These are phyloP conservation scores for Wilcoxina mikolae DNA, from an alignment of 495 filamentous ascomycete genomes.

Conservation along the genomic window DNA sequence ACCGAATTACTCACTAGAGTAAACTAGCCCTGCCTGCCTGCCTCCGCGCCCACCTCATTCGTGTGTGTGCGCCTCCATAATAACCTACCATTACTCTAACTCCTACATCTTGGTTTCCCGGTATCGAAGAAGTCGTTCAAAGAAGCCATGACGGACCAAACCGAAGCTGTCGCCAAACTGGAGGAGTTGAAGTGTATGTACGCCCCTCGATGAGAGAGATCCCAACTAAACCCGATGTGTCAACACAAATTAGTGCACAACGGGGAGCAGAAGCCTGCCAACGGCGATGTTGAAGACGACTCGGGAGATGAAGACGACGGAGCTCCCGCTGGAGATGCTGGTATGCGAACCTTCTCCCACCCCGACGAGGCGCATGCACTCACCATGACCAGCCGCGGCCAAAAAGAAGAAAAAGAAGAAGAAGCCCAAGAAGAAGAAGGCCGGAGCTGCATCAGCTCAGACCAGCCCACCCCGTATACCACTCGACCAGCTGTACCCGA, in stretches of 20 bases:
- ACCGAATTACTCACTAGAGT: too few relatives aligned
- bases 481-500: constrained; percentile 61
- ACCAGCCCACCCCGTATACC: constrained; percentile 62
- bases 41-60: too few relatives aligned
- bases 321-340: constrained; percentile 32
- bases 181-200: constrained; percentile 8
- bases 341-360: constrained; percentile 29
- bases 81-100: too few relatives aligned
- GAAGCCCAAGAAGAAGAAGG: constrained; percentile 67
- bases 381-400: constrained; percentile 1
- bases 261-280: not conserved
- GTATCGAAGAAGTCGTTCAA: too few relatives aligned
- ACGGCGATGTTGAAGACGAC: not conserved
- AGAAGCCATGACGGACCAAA: constrained; percentile 14
- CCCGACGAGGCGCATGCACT: not conserved
- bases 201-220: not conserved
- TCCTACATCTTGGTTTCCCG: too few relatives aligned
- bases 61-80: too few relatives aligned
- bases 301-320: constrained; percentile 33
- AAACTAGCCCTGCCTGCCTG: too few relatives aligned
- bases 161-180: constrained; percentile 4
- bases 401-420: constrained; percentile 40
- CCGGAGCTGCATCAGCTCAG: constrained; percentile 60
- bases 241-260: not conserved
- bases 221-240: not conserved